Base-by-base conservation (phyloP, 768 basidiomycete species). In the Kwoniella pini region DNA sequence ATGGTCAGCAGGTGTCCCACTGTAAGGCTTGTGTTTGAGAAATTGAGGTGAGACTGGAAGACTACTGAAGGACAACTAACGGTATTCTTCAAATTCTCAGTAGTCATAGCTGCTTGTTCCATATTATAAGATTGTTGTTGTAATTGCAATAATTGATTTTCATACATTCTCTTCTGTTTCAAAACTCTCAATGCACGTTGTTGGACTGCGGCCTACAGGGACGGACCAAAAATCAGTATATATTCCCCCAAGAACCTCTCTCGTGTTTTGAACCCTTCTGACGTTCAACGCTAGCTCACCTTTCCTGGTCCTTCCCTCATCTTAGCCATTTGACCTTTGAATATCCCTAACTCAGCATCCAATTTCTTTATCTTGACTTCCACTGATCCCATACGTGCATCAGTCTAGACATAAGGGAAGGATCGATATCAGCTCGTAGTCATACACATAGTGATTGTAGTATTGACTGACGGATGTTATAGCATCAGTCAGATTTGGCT, bases 291-390 rank as follows among this genome's bases (percentile, higher is more conserved):
- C 36, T 48, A 24, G 67, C 80, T 50, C 68, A 94, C 94, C 86
- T 96, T 99, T 52, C 95, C 95, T 24, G 96, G 93, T 0, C 96
- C 96, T 67, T 87, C 88, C 22, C 91, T 83, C 76, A 99, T 82
- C 80, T 91, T 95, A 70, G 86, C 84, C 90, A 99, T 91, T 80
- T 98, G 96, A 55, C 94, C 91, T 79, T 93, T 92, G 82, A 96
- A 97, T 38, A 89, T 83, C 48, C 82, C 83, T 19, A 99, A 84
- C 75, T 99, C 96, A 4, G 87, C 94, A 72, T 98, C 94, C 27
- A 99, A 84, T 79, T 98, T 99, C 81, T 88, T 89, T 69, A 99
- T 82, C 82, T 98, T 99, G 77, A 97, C 94, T 77, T 99, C 93
- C 64, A 96, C 89, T 12, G 89, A 86, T 26, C 87, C 86, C 77